These are phyloP conservation scores for Centrapalus pauciflorus DNA, from an alignment of 129 eudicot species.

Conservation along the genomic window DNA sequence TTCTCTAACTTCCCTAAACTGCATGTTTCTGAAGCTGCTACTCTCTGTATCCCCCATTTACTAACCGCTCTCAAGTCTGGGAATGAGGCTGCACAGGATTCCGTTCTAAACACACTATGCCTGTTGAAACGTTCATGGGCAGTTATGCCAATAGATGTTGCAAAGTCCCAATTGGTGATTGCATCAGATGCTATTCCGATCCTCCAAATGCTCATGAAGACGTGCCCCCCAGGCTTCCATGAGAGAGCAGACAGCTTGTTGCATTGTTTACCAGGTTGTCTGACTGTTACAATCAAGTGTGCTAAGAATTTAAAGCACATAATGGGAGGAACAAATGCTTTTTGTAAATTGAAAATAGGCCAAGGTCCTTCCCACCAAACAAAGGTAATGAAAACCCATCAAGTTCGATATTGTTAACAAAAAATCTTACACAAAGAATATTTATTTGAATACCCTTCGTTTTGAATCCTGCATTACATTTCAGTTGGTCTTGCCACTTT, in stretches of 20 bases:
- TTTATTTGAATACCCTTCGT: neutral
- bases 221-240: slow-evolving; percentile 68
- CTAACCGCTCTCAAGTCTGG: slow-evolving; percentile 68
- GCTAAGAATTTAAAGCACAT: slow-evolving; percentile 62
- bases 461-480: neutral
- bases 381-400: slow-evolving; percentile 48
- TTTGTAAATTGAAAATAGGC: slow-evolving; percentile 63
- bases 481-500: neutral
- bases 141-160: slow-evolving; percentile 55
- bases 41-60: slow-evolving; percentile 69
- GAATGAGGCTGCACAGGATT: slow-evolving; percentile 70
- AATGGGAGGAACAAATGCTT: slow-evolving; percentile 70
- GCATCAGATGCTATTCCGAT: slow-evolving; percentile 81
- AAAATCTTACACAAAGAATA: too few species aligned
- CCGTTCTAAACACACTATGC: slow-evolving; percentile 54
- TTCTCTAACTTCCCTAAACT: slow-evolving; percentile 72
- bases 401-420: neutral
- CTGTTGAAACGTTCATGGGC: slow-evolving; percentile 75
- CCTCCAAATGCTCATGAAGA: slow-evolving; percentile 68
- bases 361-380: slow-evolving; percentile 71
- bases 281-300: slow-evolving; percentile 65
- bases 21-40: slow-evolving; percentile 72
- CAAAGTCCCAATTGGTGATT: slow-evolving; percentile 56
- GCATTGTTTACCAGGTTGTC: slow-evolving; percentile 75
- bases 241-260: slow-evolving; percentile 72